Conservation (phyloP, 345 rosid genomes). For the Sisymbrium irio region DNA sequence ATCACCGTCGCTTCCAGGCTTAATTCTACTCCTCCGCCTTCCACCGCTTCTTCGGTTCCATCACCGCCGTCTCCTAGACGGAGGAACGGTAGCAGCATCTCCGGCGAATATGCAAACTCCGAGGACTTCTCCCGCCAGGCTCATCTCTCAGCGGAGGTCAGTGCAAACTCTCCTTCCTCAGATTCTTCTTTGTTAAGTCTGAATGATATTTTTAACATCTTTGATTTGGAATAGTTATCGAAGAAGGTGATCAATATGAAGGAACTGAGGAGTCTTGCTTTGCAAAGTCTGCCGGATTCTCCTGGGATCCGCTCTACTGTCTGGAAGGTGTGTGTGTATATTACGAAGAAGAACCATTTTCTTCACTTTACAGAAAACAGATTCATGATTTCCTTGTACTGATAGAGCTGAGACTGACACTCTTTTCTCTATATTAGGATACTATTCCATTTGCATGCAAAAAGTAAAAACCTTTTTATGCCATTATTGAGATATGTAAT, state of each 20-base stretch:
- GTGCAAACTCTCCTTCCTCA: neutral
- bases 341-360: neutral
- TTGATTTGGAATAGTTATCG: slow-evolving; percentile 50
- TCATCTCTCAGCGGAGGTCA: slow-evolving; percentile 76
- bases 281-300: slow-evolving; percentile 84
- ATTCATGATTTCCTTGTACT: no score
- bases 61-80: slow-evolving; percentile 40
- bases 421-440: neutral
- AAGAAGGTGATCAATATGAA: slow-evolving; percentile 77
- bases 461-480: no score
- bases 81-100: slow-evolving; percentile 24
- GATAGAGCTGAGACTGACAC: neutral
- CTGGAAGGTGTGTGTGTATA: slow-evolving; percentile 62
- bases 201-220: neutral
- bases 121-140: slow-evolving; percentile 84
- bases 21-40: slow-evolving; percentile 38
- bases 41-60: slow-evolving; percentile 36
- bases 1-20: slow-evolving; percentile 44
- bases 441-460: neutral
- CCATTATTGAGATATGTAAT: neutral
- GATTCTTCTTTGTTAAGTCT: neutral
- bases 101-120: slow-evolving; percentile 40
- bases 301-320: slow-evolving; percentile 83
- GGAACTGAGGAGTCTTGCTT: slow-evolving; percentile 79
- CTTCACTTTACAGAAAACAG: neutral